A percentile compares a stretch with the other conserved stretches of the same genome.
phyloP scores from a whole-genome alignment of 2,329 filamentous ascomycete genomes.

The Cytospora piceae region DNA sequence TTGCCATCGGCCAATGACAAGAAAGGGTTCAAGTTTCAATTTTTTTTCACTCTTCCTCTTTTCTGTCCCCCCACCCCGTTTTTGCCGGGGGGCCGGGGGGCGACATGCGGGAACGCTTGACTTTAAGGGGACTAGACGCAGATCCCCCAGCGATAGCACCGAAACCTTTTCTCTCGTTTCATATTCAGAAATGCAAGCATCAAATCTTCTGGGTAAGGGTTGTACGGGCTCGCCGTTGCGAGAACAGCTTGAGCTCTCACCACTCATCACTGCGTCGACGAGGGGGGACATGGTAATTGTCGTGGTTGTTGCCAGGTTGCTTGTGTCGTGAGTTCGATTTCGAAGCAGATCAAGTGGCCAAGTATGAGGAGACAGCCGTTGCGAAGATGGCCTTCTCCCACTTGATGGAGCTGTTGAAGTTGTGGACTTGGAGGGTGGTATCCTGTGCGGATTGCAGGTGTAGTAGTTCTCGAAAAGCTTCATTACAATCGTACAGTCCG shows the following conservation, averaged over 20 bases:
- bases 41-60: background rate
- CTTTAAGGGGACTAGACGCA: background rate
- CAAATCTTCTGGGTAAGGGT: slow-evolving; percentile 13
- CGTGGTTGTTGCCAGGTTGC: background rate
- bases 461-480: slow-evolving; percentile 4
- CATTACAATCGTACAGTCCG: slow-evolving; percentile 22
- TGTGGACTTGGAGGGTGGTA: background rate
- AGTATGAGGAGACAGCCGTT: background rate
- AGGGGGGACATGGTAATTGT: background rate
- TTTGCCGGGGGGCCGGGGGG: background rate
- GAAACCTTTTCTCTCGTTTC: background rate
- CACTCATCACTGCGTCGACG: background rate
- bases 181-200: background rate
- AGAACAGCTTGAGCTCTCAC: background rate
- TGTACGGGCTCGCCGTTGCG: background rate
- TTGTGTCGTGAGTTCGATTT: background rate
- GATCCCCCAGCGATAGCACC: background rate
- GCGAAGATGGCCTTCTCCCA: background rate
- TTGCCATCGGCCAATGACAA: background rate
- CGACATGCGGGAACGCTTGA: background rate
- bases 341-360: too few relatives aligned
- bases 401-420: background rate
- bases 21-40: background rate
- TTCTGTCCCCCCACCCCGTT: background rate
- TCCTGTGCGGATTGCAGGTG: background rate